These are phyloP conservation scores for Xylaria flabelliformis DNA, from an alignment of 495 filamentous ascomycete genomes.

Conservation along the genomic window DNA sequence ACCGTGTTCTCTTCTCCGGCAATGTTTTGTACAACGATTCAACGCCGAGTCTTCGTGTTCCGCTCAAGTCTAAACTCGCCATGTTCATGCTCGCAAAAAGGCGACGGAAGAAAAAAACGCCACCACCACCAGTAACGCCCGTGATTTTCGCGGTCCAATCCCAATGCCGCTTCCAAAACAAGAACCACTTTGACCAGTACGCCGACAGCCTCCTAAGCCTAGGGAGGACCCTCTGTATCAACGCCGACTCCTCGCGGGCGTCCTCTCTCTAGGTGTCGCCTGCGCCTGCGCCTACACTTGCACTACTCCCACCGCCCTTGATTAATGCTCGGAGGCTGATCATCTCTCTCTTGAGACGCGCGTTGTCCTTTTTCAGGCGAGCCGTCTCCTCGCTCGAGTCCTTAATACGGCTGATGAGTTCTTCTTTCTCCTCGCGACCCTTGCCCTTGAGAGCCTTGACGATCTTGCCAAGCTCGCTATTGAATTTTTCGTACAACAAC, in stretches of 20 bases:
- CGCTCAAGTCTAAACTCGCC: neutral
- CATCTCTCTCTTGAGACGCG: constrained; percentile 59
- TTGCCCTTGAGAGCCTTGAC: constrained; percentile 72
- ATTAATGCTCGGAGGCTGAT: constrained; percentile 54
- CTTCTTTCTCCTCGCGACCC: constrained; percentile 74
- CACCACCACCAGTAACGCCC: constrained; percentile 15
- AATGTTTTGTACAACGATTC: constrained; percentile 11
- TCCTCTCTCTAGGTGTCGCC: constrained; percentile 43
- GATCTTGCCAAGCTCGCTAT: constrained; percentile 85
- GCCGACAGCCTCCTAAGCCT: constrained; percentile 33
- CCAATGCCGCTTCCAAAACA: constrained; percentile 27
- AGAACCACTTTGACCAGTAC: constrained; percentile 33
- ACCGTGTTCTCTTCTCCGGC: neutral
- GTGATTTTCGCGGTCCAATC: constrained; percentile 16
- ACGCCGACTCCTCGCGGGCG: constrained; percentile 26
- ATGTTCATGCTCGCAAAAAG: neutral
- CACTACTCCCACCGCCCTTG: constrained; percentile 40
- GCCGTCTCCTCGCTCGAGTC: constrained; percentile 72
- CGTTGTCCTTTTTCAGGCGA: constrained; percentile 80
- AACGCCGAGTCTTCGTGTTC: constrained; percentile 1
- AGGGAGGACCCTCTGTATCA: constrained; percentile 19
- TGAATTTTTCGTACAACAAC: constrained; percentile 91
- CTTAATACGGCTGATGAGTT: constrained; percentile 69
- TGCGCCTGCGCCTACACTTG: constrained; percentile 27
- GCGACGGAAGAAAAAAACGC: constrained; percentile 5